Evolutionary conservation across 208 protist genomes (phyloP), one percentile per base, ranked within the genome.

Genomic region (Trypanosoma congolense): DNA sequence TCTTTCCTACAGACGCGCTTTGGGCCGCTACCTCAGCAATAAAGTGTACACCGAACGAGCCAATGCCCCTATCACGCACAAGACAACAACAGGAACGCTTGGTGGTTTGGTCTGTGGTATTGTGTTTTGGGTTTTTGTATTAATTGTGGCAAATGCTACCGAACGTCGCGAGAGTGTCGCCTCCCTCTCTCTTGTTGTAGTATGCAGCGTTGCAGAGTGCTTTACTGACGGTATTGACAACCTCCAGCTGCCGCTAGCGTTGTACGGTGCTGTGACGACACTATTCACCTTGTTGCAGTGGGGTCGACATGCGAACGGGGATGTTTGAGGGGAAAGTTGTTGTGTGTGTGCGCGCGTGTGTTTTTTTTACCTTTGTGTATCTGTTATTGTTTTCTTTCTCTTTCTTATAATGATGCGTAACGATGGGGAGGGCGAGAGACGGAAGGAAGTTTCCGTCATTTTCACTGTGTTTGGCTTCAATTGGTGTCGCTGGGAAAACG

Each of bases 201-300:
- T 80, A 3, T 86, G 77, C 71, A 85, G 83, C 2, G 29, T 92
- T 30, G 80, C 80, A 1, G 89, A 95, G 62, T 91, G 83, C 50
- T 88, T 95, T 53, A 87, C 83, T 50, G 81, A 95, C 47, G 85
- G 83, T 18, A 77, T 95, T 41, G 89, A 95, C 51, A 95, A 95
- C 38, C 61, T 95, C 18, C 83, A 95, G 66, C 67, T 95, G 28
- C 89, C 89, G 6, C 49, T 95, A n/a, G 77, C 91, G 22, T 71
- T 92, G 40, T 56, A 89, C 22, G 82, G 75, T n/a, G 77, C 72
- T 0, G 71, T 87, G 10, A 73, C 73, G 36, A 85, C 74, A 49
- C 36, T 88, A 21, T 87, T 90, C 47, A 70, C 79, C 3, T 52
- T 94, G 2, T 36, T 87, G 12, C 6, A 87, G 8, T 74, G 67